Conservation (phyloP, 441 rosid genomes). For the Syzygium malaccense region DNA sequence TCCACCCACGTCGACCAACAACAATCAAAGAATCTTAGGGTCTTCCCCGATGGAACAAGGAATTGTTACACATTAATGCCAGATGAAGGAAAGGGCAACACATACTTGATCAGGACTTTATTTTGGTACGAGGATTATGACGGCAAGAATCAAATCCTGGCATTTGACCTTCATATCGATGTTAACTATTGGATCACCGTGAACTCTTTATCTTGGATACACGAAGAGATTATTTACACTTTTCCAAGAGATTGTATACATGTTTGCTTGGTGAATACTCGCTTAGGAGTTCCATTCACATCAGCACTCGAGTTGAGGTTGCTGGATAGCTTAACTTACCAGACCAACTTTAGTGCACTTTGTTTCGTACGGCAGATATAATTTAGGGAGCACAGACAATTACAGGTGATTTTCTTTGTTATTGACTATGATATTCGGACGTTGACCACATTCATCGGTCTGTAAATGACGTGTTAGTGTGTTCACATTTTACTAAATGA, state of each 20-base stretch:
- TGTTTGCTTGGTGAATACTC: neutral
- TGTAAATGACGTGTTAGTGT: neutral
- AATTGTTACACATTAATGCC: neutral
- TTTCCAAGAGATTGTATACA: neutral
- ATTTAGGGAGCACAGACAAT: neutral
- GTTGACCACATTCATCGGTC: neutral
- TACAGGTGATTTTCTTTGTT: neutral
- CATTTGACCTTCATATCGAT: neutral
- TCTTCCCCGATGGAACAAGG: neutral
- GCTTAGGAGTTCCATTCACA: neutral
- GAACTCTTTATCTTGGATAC: accelerated
- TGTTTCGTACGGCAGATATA: accelerated
- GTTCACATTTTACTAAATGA: neutral
- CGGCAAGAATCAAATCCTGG: neutral
- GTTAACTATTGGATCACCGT: neutral
- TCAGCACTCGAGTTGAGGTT: neutral
- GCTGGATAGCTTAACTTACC: neutral
- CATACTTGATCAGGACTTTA: neutral
- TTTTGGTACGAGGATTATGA: neutral
- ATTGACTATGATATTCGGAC: neutral
- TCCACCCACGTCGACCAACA: neutral
- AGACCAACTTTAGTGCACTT: neutral
- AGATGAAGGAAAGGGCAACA: neutral
- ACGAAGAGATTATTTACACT: neutral
- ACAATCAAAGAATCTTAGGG: neutral